Percentiles rank a stretch among this genome's conserved stretches.
Evolutionary conservation across 495 filamentous ascomycete species (phyloP).

Genomic region (Aspergillus biplanus): DNA sequence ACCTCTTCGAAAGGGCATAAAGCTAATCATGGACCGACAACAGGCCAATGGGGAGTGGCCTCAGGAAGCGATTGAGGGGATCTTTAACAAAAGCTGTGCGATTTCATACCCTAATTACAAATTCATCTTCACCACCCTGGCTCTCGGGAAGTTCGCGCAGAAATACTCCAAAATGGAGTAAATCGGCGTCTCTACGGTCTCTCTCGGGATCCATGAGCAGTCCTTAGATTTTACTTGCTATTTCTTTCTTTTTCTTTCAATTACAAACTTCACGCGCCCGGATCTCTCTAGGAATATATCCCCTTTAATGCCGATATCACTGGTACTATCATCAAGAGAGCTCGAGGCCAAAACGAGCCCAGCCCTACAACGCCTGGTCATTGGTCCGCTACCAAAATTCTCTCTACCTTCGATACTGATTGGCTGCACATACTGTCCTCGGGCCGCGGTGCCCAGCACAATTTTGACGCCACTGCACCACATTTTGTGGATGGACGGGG

Average conservation of each 20-base stretch:
- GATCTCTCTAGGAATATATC: too few species aligned
- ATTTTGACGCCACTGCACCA: background rate
- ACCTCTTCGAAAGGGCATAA: background rate
- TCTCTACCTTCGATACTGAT: too few species aligned
- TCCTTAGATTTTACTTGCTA: too few species aligned
- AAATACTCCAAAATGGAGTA: conserved; percentile 5
- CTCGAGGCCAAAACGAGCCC: too few species aligned
- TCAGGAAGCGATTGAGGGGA: conserved; percentile 6
- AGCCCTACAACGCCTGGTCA: too few species aligned
- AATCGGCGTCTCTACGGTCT: background rate
- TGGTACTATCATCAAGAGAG: too few species aligned
- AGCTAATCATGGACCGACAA: conserved; percentile 11
- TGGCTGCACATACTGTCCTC: too few species aligned
- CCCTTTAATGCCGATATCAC: too few species aligned
- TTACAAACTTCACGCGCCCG: too few species aligned
- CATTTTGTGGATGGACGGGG: background rate
- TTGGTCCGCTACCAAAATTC: too few species aligned
- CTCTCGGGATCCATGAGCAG: background rate
- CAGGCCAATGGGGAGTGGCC: conserved; percentile 15
- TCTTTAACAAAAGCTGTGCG: conserved; percentile 17
- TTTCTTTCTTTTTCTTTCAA: too few species aligned
- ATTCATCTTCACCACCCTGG: conserved; percentile 17
- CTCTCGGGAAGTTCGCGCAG: conserved; percentile 18
- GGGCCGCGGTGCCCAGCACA: background rate
- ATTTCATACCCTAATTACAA: conserved; percentile 21